Evolutionary conservation across 2,329 filamentous ascomycete genomes (phyloP), one percentile per base, ranked within the genome.

Genomic region (Monosporascus ibericus): DNA sequence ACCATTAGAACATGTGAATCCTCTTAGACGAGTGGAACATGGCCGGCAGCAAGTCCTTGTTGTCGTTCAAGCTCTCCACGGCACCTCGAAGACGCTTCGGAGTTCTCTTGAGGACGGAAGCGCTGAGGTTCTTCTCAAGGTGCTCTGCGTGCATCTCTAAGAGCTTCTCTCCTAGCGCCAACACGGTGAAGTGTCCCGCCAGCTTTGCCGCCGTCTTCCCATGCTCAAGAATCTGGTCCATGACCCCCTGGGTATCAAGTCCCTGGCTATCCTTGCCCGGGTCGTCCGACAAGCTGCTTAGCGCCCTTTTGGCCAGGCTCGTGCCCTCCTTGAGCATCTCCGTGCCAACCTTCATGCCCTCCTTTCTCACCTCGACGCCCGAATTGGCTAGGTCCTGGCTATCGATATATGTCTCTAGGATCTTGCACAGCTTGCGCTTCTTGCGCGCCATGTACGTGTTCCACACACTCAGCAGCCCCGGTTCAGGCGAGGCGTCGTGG

Each of bases 11-110:
- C 61, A 68, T 67, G 48, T 68, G 65, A 18, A 68, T 54, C 52
- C 55, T 59, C 50, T 61, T 63, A 3, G 61, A 59, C 18, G 65
- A 65, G 52, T 67, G 60, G 54, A 64, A 68, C 65, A 69, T 66
- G 17, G 62, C 58, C 44, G 64, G 64, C 49, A 67, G 55, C 22
- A 69, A 54, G 51, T 63, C 60, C 57, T 60, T 63, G 48, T 65
- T 68, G 24, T 68, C 64, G 44, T 68, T 60, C 50, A 70, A 57
- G 48, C 61, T 65, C 50, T 66, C 57, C 44, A 68, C 58, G 8
- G 65, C 67, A 14, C 62, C 57, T 51, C 63, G 61, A 47, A 67
- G 51, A 11, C 55, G 54, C 49, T 59, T 59, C 1, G 63, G 65
- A 40, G 63, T 65, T 50, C 61, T 55, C 55, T 65, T 65, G 48